Evolutionary conservation across 495 filamentous ascomycete genomes (phyloP), one percentile per base, ranked within the genome.

Genomic region (Daldinia loculata): DNA sequence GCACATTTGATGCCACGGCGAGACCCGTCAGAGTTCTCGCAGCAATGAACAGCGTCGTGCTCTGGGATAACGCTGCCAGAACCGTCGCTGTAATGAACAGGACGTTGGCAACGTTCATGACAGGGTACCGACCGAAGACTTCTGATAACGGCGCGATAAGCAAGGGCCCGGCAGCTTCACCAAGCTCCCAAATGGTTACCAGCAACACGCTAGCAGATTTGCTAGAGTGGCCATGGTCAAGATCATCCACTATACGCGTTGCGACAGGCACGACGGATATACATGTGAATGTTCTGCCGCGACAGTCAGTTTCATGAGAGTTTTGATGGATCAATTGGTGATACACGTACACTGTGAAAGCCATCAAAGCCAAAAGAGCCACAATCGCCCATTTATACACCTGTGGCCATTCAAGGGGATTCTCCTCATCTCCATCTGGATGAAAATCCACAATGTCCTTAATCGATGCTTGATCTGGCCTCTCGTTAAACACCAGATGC

Each of bases 61-160:
- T 82, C 32, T 74, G 70, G 30, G 79, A 80, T 8, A 82, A 58
- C 6, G 85, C 85, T 8, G 82, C 81, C 1, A 88, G 67, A 5
- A 80, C 68, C 11, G 80, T 80, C 27, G 79, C 79, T 9, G 77
- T 29, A 59, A 87, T 82, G 74, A 89, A 87, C 8, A 88, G 76
- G 0, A 76, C 52, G 67, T 87, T 88, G 50, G 82, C 82, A 22
- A 66, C 76, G 71, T 87, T 87, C 66, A 87, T 80, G 51, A 87
- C 84, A 0, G 83, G 80, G 66, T 84, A 83, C 1, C 88, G 84
- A 8, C 87, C 88, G 65, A 82, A 82, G 4, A 88, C 71, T 64
- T 89, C 87, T 6, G 83, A 86, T 1, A 89, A 76, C 0, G 87
- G 87, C 8, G 87, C 88, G 74, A 89, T 88, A 14, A 89, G 75